phyloP scores from a whole-genome alignment of 2,329 filamentous ascomycete genomes.

The Harringtonia lauricola region DNA sequence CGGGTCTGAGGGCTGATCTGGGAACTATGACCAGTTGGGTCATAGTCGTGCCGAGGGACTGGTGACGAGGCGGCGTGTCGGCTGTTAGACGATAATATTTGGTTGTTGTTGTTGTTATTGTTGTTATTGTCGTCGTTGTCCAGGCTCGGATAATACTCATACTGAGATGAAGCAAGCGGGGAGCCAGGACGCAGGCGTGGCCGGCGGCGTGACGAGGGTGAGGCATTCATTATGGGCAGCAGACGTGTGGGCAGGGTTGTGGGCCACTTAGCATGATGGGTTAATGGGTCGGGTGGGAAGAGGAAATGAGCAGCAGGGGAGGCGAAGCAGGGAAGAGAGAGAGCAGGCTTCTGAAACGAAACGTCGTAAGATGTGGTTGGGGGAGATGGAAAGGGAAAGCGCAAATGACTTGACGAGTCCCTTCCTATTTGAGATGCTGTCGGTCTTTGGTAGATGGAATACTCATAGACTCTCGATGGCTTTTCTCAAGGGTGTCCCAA shows the following conservation, averaged over 20 bases:
- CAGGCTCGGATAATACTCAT: not conserved
- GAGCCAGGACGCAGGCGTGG: slow-evolving; percentile 2
- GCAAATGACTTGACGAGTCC: no score
- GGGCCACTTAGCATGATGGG: slow-evolving; percentile 24
- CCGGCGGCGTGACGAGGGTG: slow-evolving; percentile 7
- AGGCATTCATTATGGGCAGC: slow-evolving; percentile 4
- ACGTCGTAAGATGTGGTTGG: not conserved
- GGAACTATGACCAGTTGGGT: no score
- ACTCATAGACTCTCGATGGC: no score
- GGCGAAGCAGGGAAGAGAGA: not conserved
- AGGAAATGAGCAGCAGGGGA: no score
- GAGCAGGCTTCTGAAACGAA: no score
- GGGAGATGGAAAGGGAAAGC: not conserved
- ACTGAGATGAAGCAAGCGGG: not conserved
- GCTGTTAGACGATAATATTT: no score
- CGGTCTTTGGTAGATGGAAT: no score
- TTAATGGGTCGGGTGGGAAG: slow-evolving; percentile 21
- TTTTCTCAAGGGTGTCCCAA: no score
- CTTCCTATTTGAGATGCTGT: no score
- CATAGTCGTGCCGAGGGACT: no score
- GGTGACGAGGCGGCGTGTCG: no score
- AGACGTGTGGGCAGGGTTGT: not conserved
- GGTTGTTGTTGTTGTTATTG: not conserved
- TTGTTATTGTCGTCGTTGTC: not conserved
- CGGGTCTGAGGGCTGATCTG: no score